Evolutionary conservation across 73 alveolate species (phyloP), one percentile per base, ranked within the genome.

Genomic region (Paramecium bursaria): DNA sequence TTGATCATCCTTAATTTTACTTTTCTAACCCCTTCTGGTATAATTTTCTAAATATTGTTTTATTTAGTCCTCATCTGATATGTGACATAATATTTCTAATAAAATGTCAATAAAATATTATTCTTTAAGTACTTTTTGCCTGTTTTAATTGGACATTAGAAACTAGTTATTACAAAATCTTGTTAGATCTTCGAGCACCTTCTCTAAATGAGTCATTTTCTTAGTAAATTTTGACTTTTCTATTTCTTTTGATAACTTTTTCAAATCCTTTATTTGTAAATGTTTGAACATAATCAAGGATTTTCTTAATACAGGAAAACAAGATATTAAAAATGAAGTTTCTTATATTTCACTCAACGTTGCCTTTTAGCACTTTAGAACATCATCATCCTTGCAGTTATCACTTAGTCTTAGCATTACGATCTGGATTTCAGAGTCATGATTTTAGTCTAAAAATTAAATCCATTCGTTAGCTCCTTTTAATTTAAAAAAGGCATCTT

Each of bases 401-500:
- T 52, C 74, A 53, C 85, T 53, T 14, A 79, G 21, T 42, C 82
- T 31, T 4, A 67, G 27, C 89, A 53, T 79, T 25, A 54, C 75
- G 35, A 79, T 73, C 21, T 26, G 22, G 11, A 42, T 31, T 29
- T 39, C 60, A 17, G 21, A 48, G 35, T 42, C 54, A 55, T 21
- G 47, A 53, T 52, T 54, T 44, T 79, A 53, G 50, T 50, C 75
- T 1, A 79, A 53, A 14, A 39, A 55, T 42, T 30, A 42, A 19
- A 50, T 49, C 82, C 82, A 53, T 54, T 79, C 74, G 14, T 44
- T 53, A 21, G 39, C 77, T n/a, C 50, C 35, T 42, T 79, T 79
- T n/a, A 79, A 21, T 21, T 79, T 53, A 47, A 79, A 79, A 73
- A 79, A 79, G 3, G 85, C 75, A 39, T 79, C 89, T 42, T 79